Evolutionary conservation across 2,329 filamentous ascomycete species (phyloP).

Genomic region (Emericellopsis cladophorae): DNA sequence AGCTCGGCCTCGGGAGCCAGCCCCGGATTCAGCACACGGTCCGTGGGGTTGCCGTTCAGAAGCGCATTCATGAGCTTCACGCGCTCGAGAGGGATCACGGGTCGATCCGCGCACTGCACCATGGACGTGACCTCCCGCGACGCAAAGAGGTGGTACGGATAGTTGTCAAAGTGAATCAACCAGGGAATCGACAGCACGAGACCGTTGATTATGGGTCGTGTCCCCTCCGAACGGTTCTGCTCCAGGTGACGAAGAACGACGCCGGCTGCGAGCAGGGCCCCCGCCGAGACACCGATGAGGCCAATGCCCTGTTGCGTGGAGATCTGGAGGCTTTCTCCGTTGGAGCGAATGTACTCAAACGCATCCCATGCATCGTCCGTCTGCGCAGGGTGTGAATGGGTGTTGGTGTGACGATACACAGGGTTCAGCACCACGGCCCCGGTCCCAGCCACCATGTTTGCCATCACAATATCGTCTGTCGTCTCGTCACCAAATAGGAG

Average conservation of each 20-base stretch:
- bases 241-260: conserved; percentile 18
- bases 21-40: conserved; percentile 21
- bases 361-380: conserved; percentile 36
- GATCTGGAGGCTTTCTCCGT: conserved; percentile 21
- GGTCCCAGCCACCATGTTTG: conserved; percentile 23
- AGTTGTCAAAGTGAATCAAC: conserved; percentile 18
- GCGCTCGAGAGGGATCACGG: conserved; percentile 24
- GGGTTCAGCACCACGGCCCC: conserved; percentile 32
- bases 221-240: background rate
- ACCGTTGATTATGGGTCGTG: conserved; percentile 20
- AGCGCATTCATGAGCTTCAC: conserved; percentile 15
- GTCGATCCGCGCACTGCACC: conserved; percentile 25
- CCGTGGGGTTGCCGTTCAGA: conserved; percentile 8
- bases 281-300: conserved; percentile 31
- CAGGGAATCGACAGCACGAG: conserved; percentile 31
- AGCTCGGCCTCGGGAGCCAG: conserved; percentile 10
- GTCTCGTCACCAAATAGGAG: conserved; percentile 35
- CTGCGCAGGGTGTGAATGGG: conserved; percentile 29
- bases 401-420: conserved; percentile 40
- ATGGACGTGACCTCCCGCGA: conserved; percentile 21
- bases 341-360: conserved; percentile 31
- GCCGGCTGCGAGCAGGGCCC: conserved; percentile 22
- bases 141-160: conserved; percentile 17
- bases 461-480: conserved; percentile 34
- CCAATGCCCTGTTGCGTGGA: background rate